Percentiles rank a stretch among this genome's conserved stretches.
Conservation (phyloP, 495 filamentous ascomycete species). For the Hypoxylon intermedium region DNA sequence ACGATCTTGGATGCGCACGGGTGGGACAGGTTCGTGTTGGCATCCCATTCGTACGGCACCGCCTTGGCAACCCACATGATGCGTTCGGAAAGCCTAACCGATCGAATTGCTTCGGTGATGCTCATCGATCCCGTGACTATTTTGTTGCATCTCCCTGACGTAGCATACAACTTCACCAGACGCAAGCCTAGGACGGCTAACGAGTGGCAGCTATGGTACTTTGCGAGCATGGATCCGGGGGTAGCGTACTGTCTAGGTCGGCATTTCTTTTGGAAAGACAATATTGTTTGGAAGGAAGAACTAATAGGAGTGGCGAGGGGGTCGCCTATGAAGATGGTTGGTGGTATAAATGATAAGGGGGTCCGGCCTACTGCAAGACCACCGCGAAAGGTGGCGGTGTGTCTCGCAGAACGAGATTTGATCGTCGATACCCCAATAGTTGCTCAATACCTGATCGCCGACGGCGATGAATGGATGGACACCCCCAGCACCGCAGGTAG, state of each 20-base stretch:
- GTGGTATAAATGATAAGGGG: constrained; percentile 21
- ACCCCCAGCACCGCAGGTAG: constrained; percentile 13
- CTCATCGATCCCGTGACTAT: constrained; percentile 72
- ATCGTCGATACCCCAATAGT: constrained; percentile 69
- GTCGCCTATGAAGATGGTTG: constrained; percentile 18
- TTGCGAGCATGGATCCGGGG: constrained; percentile 68
- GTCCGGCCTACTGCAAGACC: constrained; percentile 1
- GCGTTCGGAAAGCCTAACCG: constrained; percentile 47
- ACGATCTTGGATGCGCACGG: constrained; percentile 61
- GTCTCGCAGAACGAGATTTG: constrained; percentile 65
- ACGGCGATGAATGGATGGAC: constrained; percentile 34
- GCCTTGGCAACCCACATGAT: constrained; percentile 69
- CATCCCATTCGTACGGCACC: constrained; percentile 68
- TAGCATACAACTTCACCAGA: constrained; percentile 74
- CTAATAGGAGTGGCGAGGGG: constrained; percentile 37
- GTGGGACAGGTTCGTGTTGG: constrained; percentile 59
- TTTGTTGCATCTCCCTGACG: constrained; percentile 68
- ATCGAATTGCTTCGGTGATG: constrained; percentile 56
- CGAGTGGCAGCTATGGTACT: constrained; percentile 72
- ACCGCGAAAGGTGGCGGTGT: constrained; percentile 58
- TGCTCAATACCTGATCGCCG: constrained; percentile 60
- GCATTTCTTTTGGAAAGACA: constrained; percentile 73
- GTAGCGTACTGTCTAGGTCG: constrained; percentile 65
- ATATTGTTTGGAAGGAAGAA: constrained; percentile 72
- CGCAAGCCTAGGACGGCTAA: constrained; percentile 62